Evolutionary conservation across 441 rosid genomes (phyloP), one percentile per base, ranked within the genome.

Genomic region (Bocquillonia castaneifolia): DNA sequence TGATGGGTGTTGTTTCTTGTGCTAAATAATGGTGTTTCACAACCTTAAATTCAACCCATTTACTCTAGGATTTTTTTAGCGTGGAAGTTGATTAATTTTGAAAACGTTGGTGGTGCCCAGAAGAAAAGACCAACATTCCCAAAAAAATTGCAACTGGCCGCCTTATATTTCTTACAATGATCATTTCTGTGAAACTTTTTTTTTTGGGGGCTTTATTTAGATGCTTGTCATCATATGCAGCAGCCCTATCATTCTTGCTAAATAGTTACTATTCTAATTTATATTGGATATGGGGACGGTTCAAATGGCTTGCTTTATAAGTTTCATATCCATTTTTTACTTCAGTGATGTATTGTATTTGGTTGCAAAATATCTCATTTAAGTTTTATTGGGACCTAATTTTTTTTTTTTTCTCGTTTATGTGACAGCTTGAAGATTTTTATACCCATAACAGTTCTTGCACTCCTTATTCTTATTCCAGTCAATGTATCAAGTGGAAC

Each of bases 401-500:
- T n/a, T n/a, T n/a, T n/a, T 7, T 63, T 18, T 29, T 3, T 60
- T 37, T 7, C n/a, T 44, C 47, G 59, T 70, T 70, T 32, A 44
- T 79, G 37, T 82, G 74, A 65, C 92, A 94, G 99, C 62, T 71
- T 94, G 63, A 94, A 88, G 90, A 89, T 94, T 71, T 94, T 94
- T 79, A 79, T 78, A 45, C 99, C 98, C 9, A 77, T 84, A 20
- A 83, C 97, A 28, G 34, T 94, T 17, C 67, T 94, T 75, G 97
- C 93, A 10, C 86, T 94, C 39, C 80, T 80, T 64, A 82, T 94
- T 67, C 92, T 94, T 37, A 84, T 94, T 76, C 99, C 99, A 32
- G 99, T 94, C 73, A 94, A 92, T 76, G 89, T 87, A 63, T 92
- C 99, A 50, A 88, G 91, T 79, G 98, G 95, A 53, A 89, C 95